Evolutionary conservation across 164 flowering plant species (phyloP).

Genomic region (Magnolia kwangsiensis): DNA sequence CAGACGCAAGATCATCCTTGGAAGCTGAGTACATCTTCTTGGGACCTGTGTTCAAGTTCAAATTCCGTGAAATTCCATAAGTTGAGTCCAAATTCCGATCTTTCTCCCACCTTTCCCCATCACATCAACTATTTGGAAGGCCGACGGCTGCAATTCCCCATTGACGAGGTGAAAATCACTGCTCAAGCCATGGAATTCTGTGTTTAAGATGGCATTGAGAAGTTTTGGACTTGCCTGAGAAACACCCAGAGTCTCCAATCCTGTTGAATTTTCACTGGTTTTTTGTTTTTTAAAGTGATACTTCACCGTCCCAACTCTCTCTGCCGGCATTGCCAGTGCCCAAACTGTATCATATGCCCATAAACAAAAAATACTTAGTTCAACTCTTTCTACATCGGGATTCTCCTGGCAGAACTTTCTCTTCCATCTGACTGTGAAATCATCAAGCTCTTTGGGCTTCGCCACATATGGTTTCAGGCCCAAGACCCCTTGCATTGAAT

Average conservation of each 20-base stretch:
- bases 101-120: conserved; percentile 15
- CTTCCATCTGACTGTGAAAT: conserved; percentile 30
- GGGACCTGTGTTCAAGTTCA: background rate
- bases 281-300: background rate
- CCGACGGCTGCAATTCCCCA: conserved; percentile 23
- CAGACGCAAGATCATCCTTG: background rate
- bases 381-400: conserved; percentile 3
- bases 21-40: background rate
- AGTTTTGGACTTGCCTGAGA: background rate
- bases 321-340: background rate
- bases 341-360: conserved; percentile 20
- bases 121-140: conserved; percentile 37
- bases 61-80: conserved; percentile 10
- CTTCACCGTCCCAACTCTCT: background rate
- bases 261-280: background rate
- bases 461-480: conserved; percentile 33
- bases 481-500: conserved; percentile 43
- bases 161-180: conserved; percentile 31
- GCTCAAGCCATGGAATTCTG: conserved; percentile 27
- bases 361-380: conserved; percentile 14
- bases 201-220: background rate
- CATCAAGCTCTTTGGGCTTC: conserved; percentile 13
- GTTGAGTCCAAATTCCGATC: conserved; percentile 37
- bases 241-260: background rate
- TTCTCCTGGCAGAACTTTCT: conserved; percentile 13